Conservation (phyloP, 1,139 yeast genomes). For the Lodderomyces parapsilosis region DNA sequence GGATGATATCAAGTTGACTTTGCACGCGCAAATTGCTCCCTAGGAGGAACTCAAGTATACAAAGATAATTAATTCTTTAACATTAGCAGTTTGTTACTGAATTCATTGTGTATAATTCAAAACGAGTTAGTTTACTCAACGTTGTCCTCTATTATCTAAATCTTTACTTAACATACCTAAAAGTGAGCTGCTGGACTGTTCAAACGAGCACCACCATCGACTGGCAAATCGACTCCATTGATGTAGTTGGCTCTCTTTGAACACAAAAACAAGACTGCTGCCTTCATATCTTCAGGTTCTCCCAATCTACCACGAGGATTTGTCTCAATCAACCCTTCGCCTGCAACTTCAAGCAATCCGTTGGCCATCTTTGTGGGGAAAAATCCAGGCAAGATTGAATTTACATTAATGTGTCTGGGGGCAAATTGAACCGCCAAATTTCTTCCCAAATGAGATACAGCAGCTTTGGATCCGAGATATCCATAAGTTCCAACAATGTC, state of each 20-base stretch:
- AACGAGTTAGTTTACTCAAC: no score
- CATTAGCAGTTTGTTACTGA: background rate
- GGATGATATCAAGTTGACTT: background rate
- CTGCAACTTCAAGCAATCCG: constrained; percentile 58
- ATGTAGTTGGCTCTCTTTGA: constrained; percentile 61
- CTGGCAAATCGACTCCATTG: constrained; percentile 70
- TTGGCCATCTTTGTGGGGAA: constrained; percentile 77
- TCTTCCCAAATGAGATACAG: constrained; percentile 69
- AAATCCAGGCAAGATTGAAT: constrained; percentile 75
- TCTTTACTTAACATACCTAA: constrained; percentile 5
- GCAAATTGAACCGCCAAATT: constrained; percentile 64
- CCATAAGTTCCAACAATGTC: constrained; percentile 63
- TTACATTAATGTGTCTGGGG: constrained; percentile 64
- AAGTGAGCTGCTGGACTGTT: constrained; percentile 21
- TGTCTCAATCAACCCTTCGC: constrained; percentile 44
- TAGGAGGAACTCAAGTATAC: no score
- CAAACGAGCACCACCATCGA: constrained; percentile 66
- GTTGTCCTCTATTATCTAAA: no score
- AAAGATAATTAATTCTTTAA: no score
- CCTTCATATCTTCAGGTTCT: constrained; percentile 57
- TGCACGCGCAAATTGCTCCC: no score
- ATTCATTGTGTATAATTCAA: no score
- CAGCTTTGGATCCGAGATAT: constrained; percentile 75
- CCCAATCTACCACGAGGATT: constrained; percentile 74
- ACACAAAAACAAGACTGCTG: constrained; percentile 58